Base-by-base conservation (phyloP, 805 yeast species). In the Kluyveromyces wickerhamii region DNA sequence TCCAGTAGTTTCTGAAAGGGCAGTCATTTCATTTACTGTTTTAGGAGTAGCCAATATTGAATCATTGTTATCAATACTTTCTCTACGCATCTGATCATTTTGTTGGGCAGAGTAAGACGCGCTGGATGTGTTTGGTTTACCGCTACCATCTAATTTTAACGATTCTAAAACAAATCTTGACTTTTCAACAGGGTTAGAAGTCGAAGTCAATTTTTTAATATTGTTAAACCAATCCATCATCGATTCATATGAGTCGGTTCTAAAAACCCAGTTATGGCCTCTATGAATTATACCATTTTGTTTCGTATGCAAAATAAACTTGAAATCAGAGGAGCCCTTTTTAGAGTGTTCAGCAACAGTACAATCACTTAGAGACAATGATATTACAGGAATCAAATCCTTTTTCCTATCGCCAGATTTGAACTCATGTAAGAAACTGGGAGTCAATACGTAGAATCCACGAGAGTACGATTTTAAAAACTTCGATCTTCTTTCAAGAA, bases 231-330 rank as follows among this genome's bases (percentile, higher is more conserved):
- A 89, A 25, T 67, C 70, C 55, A 79, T 74, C 89, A 87, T 84
- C 21, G 71, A 59, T 27, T 78, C 81, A 48, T 81, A 82, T 32
- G 81, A 72, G 50, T 83, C 92, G n/a, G 94, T 79, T 44, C 94
- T 71, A 65, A 89, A 88, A n/a, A 88, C 92, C 85, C 92, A 86
- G 49, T 86, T 87, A 61, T 88, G 96, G 27, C 86, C 84, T 50
- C 85, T 70, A 42, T 77, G 79, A 42, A 85, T 68, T 40, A 81
- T 62, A 10, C 92, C 92, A 41, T 77, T 74, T 43, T 79, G 77
- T 49, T 81, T 84, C 12, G 87, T 75, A 44, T 73, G 75, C 41
- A 89, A 64, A 8, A 87, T 83, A 59, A 89, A 92, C 61, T 87
- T 87, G 55, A 77, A 77, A 32, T 71, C 74, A 12, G 70, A 64